Evolutionary conservation across 2,329 filamentous ascomycete genomes (phyloP).

Genomic region (Colletotrichum eleusines): DNA sequence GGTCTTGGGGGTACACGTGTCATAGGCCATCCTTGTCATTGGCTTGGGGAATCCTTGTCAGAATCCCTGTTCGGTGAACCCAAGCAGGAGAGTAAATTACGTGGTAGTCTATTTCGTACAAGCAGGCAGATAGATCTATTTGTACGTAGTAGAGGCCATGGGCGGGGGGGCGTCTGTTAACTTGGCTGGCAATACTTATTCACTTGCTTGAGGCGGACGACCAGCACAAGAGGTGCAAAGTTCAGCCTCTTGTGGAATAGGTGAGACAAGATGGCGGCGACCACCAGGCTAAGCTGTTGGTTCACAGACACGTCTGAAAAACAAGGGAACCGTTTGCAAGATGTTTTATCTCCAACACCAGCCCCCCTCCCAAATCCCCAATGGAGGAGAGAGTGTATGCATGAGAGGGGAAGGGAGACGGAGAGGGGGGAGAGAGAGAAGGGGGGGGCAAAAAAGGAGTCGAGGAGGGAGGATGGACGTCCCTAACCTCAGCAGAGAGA

Average conservation of each 20-base stretch:
- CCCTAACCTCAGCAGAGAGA: background rate
- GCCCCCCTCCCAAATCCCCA: too few species aligned
- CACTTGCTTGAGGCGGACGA: constrained; percentile 5
- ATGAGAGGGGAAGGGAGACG: background rate
- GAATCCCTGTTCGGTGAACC: constrained; percentile 12
- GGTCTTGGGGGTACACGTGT: constrained; percentile 28
- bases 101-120: background rate
- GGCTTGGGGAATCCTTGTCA: constrained; percentile 21
- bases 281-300: background rate
- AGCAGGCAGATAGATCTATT: constrained; percentile 30
- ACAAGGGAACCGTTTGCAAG: constrained; percentile 27
- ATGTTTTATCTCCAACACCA: constrained; percentile 25
- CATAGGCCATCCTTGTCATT: constrained; percentile 21
- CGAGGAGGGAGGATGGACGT: background rate
- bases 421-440: background rate
- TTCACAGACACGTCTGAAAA: background rate
- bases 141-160: constrained; percentile 11
- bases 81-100: background rate
- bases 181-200: background rate
- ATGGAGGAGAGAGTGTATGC: background rate
- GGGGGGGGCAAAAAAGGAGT: too few species aligned
- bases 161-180: constrained; percentile 5
- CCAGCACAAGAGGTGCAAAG: background rate
- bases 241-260: background rate
- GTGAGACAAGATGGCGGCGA: background rate